Evolutionary conservation across 2,329 filamentous ascomycete genomes (phyloP), one percentile per base, ranked within the genome.

Genomic region (Calonectria pauciramosa): DNA sequence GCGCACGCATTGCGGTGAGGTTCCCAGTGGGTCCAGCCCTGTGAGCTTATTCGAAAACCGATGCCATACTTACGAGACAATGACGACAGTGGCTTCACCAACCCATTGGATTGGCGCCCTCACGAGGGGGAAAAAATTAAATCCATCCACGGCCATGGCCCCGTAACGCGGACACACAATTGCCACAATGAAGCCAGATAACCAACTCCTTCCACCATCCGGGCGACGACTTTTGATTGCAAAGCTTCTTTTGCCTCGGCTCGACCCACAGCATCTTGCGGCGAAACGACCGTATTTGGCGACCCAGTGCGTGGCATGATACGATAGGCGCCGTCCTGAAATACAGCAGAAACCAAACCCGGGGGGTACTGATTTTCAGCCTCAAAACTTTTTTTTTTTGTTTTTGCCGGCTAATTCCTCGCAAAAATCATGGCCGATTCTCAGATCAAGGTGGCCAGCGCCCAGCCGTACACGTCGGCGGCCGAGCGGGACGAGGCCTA

Each of bases 271-370:
- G 34, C 23, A 16, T 36, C 34, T 41, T 63, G 56, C 56, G 56
- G 56, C 56, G n/a, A 41, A 41, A 26, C 38, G 7, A 23, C 56
- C 56, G 13, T 6, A 44, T 63, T 41, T 18, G 56, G 56, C 34
- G 34, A 38, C n/a, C n/a, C 56, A 28, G 56, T 63, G 56, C 56
- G 56, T 63, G 56, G 56, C 56, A 63, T 63, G 56, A 63, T 38
- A 38, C 34, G 56, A 63, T 26, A 44, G 14, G 1, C n/a, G 7
- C 23, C 4, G 13, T 28, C 16, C 23, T 28, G 18, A 63, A 63
- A 30, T 30, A 47, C 44, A 47, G 44, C 41, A 47, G 3, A 18
- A 41, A n/a, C n/a, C n/a, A n/a, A n/a, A n/a, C n/a, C n/a, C n/a
- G n/a, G n/a, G n/a, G n/a, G n/a, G n/a, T n/a, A n/a, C n/a, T n/a